These are phyloP conservation scores for Chlamydomonas sp. DNA, from an alignment of 139 green algal genomes.

Conservation along the genomic window DNA sequence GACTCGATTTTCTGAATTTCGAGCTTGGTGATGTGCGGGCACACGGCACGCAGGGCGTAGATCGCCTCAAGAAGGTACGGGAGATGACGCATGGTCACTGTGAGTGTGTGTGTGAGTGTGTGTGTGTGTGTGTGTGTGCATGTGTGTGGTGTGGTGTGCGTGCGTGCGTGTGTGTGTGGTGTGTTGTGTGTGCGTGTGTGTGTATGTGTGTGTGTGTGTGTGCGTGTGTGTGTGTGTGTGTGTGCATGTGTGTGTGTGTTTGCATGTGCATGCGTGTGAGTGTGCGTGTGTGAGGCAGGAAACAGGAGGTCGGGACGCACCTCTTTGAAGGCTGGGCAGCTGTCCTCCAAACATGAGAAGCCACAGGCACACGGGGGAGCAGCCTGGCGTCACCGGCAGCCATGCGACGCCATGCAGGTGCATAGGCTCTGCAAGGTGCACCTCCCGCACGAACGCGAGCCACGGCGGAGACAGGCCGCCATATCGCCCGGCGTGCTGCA, in stretches of 20 bases:
- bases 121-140: no score
- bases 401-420: neutral
- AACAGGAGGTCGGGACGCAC: no score
- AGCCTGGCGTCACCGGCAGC: neutral
- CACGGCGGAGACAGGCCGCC: neutral
- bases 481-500: neutral
- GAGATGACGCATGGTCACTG: neutral
- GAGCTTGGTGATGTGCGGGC: neutral
- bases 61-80: constrained; percentile 5
- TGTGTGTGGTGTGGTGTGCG: no score
- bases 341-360: neutral
- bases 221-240: no score
- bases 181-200: no score
- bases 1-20: no score
- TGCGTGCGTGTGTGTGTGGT: no score
- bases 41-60: neutral
- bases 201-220: no score
- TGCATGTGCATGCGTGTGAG: no score
- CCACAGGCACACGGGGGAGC: constrained; percentile 10
- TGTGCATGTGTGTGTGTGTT: no score
- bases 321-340: neutral
- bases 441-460: neutral
- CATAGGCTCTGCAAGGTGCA: neutral
- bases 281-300: no score
- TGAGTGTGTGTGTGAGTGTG: no score